Conservation (phyloP, 192 early-diverging fungal species). For the Dissophora globulifera region DNA sequence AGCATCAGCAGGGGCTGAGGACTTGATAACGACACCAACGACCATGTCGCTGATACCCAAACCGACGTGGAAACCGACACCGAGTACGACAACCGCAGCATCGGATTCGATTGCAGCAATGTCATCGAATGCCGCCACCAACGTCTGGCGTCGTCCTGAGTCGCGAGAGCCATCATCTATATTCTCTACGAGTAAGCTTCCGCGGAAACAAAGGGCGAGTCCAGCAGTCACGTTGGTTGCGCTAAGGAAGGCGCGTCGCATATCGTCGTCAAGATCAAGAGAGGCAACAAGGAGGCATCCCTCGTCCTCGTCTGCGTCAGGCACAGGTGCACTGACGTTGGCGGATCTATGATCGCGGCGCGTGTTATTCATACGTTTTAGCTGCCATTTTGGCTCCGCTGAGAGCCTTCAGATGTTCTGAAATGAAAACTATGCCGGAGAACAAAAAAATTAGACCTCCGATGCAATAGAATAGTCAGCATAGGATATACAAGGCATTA, state of each 20-base stretch:
- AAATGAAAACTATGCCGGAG: too few species aligned
- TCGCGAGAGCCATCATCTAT: slow-evolving; percentile 38
- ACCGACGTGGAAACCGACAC: not conserved
- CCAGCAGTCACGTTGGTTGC: too few species aligned
- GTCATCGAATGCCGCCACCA: slow-evolving; percentile 12
- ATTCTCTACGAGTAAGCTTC: slow-evolving; percentile 46
- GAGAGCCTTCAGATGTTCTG: too few species aligned
- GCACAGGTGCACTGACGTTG: not conserved
- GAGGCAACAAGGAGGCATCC: not conserved
- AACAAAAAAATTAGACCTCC: too few species aligned
- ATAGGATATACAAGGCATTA: too few species aligned
- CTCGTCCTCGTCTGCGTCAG: not conserved
- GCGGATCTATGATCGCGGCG: not conserved
- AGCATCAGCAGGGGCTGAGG: too few species aligned
- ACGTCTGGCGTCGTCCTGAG: slow-evolving; percentile 44
- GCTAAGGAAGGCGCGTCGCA: too few species aligned
- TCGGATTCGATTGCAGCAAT: slow-evolving; percentile 17
- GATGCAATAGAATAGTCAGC: too few species aligned
- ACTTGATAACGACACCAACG: too few species aligned
- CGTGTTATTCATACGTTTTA: not conserved
- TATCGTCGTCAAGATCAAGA: not conserved
- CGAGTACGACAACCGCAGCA: slow-evolving; percentile 10
- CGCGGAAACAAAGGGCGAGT: slow-evolving; percentile 15
- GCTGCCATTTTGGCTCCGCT: too few species aligned
- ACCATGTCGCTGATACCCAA: not conserved